Percentiles rank a stretch among this genome's conserved stretches.
These are phyloP conservation scores for Dinochytrium kinnereticum DNA, from an alignment of 371 early-diverging fungal species.

Conservation along the genomic window DNA sequence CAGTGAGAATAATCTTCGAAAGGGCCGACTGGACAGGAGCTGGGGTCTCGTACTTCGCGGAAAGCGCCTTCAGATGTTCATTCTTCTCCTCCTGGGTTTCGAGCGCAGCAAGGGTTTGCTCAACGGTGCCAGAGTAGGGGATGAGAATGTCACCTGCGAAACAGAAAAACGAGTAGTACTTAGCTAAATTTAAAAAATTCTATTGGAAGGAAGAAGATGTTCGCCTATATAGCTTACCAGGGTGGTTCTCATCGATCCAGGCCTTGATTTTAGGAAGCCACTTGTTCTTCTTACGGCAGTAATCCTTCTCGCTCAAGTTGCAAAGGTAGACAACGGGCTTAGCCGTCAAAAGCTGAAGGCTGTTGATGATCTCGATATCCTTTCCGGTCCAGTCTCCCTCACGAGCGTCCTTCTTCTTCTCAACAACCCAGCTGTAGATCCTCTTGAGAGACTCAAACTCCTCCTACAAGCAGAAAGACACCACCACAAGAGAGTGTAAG, in stretches of 20 bases:
- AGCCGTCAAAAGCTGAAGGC: constrained; percentile 92
- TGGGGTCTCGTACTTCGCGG: constrained; percentile 80
- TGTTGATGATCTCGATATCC: constrained; percentile 88
- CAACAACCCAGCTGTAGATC: constrained; percentile 41
- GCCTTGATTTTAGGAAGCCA: constrained; percentile 81
- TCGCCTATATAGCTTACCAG: constrained; percentile 26
- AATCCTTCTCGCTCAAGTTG: constrained; percentile 91
- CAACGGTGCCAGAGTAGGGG: constrained; percentile 87
- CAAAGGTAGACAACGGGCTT: constrained; percentile 97
- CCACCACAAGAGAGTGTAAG: neutral
- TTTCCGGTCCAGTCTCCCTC: constrained; percentile 84
- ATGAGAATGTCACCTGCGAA: constrained; percentile 84
- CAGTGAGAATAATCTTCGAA: constrained; percentile 88
- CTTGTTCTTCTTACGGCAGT: constrained; percentile 76
- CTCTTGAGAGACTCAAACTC: constrained; percentile 37
- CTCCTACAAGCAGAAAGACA: constrained; percentile 21
- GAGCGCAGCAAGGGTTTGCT: constrained; percentile 54
- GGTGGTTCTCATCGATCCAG: constrained; percentile 86
- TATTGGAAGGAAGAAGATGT: neutral
- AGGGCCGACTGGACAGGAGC: constrained; percentile 74
- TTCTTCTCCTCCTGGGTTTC: constrained; percentile 64
- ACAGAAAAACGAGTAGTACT: no score
- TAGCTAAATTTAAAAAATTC: neutral
- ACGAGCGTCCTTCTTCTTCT: constrained; percentile 82
- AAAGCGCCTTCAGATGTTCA: constrained; percentile 63